Conservation (phyloP, 2,329 filamentous ascomycete species). For the Metarhizium guizhouense region DNA sequence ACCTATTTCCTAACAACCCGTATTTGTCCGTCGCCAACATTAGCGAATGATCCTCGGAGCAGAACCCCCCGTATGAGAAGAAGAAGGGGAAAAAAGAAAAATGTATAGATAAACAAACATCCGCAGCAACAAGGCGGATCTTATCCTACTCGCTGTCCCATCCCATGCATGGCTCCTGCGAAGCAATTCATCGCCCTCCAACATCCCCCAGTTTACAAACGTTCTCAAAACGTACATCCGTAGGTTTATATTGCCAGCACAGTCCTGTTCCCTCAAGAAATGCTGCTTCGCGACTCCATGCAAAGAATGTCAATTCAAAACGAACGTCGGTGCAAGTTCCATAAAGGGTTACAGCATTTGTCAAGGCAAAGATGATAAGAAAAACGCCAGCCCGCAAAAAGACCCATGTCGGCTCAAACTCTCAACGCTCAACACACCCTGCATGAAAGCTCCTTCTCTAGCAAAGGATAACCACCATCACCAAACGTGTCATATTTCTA, state of each 20-base stretch:
- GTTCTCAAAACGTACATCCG: not conserved
- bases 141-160: not conserved
- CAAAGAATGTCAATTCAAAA: not conserved
- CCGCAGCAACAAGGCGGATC: not conserved
- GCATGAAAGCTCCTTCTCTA: not conserved
- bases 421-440: not conserved
- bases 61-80: not conserved
- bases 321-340: not conserved
- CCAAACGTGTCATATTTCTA: conserved; percentile 16
- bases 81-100: not conserved
- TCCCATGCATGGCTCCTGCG: not conserved
- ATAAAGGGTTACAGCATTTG: not conserved
- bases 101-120: not conserved
- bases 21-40: not conserved
- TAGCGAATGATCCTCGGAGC: not conserved
- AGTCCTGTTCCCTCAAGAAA: not conserved
- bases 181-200: not conserved
- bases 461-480: conserved; percentile 9
- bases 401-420: not conserved
- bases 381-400: not conserved
- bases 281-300: not conserved
- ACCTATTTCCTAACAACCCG: not conserved
- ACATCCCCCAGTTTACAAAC: not conserved
- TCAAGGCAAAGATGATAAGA: not conserved
- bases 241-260: not conserved